These are phyloP conservation scores for Boeremia lycopersici DNA, from an alignment of 2,329 filamentous ascomycete genomes.

Conservation along the genomic window DNA sequence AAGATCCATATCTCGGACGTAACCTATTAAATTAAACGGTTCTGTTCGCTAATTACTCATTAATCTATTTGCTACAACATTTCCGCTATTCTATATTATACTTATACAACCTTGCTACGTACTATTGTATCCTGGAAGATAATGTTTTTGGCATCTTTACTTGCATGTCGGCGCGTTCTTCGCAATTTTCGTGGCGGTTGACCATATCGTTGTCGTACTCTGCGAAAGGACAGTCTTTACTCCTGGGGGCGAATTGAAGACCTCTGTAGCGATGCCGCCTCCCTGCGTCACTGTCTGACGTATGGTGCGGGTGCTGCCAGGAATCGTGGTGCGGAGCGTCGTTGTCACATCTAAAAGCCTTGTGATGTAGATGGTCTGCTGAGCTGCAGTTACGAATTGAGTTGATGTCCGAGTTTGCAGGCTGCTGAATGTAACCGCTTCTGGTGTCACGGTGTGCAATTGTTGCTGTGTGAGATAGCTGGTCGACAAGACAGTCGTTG, in stretches of 20 bases:
- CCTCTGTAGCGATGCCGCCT: slow-evolving; percentile 16
- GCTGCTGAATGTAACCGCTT: slow-evolving; percentile 26
- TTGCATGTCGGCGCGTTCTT: slow-evolving; percentile 24
- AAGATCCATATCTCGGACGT: too few relatives aligned
- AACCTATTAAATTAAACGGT: too few relatives aligned
- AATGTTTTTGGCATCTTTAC: too few relatives aligned
- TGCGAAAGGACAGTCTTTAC: slow-evolving; percentile 22
- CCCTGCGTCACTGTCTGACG: slow-evolving; percentile 19
- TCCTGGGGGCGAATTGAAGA: slow-evolving; percentile 17
- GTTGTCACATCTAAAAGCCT: slow-evolving; percentile 21
- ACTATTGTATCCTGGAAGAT: too few relatives aligned
- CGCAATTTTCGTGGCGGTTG: slow-evolving; percentile 17
- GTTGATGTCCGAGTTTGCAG: slow-evolving; percentile 22
- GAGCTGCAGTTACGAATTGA: slow-evolving; percentile 10
- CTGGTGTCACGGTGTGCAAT: slow-evolving; percentile 23
- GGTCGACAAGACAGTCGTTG: slow-evolving; percentile 19
- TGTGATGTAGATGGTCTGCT: slow-evolving; percentile 20
- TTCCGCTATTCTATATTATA: too few relatives aligned
- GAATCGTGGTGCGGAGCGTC: slow-evolving; percentile 29
- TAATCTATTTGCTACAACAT: too few relatives aligned
- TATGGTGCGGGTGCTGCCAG: slow-evolving; percentile 20
- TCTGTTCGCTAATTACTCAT: too few relatives aligned
- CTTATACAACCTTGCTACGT: too few relatives aligned
- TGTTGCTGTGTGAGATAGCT: slow-evolving; percentile 15
- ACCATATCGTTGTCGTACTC: slow-evolving; percentile 17